Evolutionary conservation across 768 basidiomycete species (phyloP).

Genomic region (Lepiota subincarnata): DNA sequence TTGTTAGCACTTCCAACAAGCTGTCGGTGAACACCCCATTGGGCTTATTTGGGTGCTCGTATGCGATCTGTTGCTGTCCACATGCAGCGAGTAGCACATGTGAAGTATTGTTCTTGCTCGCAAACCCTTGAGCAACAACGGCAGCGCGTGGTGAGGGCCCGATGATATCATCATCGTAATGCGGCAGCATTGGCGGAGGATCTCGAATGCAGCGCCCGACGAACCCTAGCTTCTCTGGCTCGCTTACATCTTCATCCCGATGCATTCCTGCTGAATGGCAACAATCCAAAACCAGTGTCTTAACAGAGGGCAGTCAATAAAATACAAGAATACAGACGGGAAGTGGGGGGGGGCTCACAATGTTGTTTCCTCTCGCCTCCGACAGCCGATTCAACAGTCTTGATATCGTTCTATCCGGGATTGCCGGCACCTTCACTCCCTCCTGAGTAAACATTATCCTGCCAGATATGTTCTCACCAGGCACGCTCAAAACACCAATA

Average conservation of each 20-base stretch:
- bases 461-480: not conserved
- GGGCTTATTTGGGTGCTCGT: constrained; percentile 22
- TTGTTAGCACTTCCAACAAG: constrained; percentile 22
- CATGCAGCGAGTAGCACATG: constrained; percentile 45
- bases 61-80: constrained; percentile 28
- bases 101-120: constrained; percentile 25
- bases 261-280: constrained; percentile 38
- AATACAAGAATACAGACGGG: not conserved
- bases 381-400: constrained; percentile 33
- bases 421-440: constrained; percentile 24
- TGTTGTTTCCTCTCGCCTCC: constrained; percentile 36
- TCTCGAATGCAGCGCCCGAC: constrained; percentile 22
- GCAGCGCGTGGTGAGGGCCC: constrained; percentile 14
- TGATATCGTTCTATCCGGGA: constrained; percentile 41
- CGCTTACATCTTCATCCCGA: constrained; percentile 13
- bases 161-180: constrained; percentile 24
- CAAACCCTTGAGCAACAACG: constrained; percentile 17
- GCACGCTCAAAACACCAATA: constrained; percentile 13
- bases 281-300: constrained; percentile 45
- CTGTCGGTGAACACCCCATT: constrained; percentile 30
- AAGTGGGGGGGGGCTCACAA: constrained; percentile 25
- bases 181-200: constrained; percentile 22
- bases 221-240: constrained; percentile 7
- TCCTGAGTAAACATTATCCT: not conserved
- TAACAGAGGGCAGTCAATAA: constrained; percentile 15